Evolutionary conservation across 139 green algal genomes (phyloP), one percentile per base, ranked within the genome.

Genomic region (Deuterostichococcus epilithicus): DNA sequence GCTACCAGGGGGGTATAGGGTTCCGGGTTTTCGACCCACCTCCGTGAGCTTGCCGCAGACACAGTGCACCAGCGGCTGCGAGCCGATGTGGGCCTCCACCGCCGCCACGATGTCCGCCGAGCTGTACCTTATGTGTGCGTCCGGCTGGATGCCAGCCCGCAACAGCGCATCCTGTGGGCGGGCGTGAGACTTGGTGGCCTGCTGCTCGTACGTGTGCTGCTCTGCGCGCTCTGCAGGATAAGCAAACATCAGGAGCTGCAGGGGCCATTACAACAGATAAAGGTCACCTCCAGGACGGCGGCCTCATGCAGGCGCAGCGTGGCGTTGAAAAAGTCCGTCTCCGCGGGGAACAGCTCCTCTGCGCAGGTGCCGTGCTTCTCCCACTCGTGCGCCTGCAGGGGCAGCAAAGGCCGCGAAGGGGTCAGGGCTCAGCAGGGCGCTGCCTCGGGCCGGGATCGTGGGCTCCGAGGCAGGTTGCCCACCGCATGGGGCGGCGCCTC

Each of bases 301-400:
- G 75, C 69, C 10, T 72, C 33, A 79, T 89, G 78, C 63, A 93
- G 77, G 20, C 85, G 72, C 20, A 93, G 70, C 3, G 84, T 70
- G 22, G 71, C 65, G 10, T 75, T 75, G 33, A 93, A 93, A 79
- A 82, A 93, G 4, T 71, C 72, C 28, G 83, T 72, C 81, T 89
- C 78, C 0, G 20, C 76, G 0, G 75, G 69, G n/a, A 93, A 68
- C 34, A 86, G 39, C 23, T 78, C 5, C 1, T 86, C 65, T 8
- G 86, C 74, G 74, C 89, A 93, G 1, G 88, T 90, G 32, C 89
- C 89, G 68, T 93, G 88, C 76, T 88, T 89, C 45, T 60, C 69
- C 88, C 88, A 91, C 77, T 93, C 83, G 47, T 90, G 83, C 5
- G 68, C 75, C 88, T 63, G 52, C 52, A 63, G 52, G 18, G 52